Evolutionary conservation across 1,284 basidiomycete species (phyloP), one percentile per base, ranked within the genome.

Genomic region (Crucibulum cyathiforme): DNA sequence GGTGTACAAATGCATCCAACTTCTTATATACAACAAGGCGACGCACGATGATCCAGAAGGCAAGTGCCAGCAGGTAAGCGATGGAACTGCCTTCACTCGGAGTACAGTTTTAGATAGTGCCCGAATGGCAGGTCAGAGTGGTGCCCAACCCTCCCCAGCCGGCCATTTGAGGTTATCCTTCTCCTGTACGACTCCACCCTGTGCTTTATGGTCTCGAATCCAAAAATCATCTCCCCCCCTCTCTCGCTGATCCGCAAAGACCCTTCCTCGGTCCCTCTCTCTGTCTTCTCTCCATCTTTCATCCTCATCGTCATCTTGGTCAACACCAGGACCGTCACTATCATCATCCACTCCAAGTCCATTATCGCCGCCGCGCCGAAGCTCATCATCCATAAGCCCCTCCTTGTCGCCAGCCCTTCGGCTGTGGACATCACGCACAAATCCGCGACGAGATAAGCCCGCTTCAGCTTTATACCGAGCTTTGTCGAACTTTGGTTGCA

Each of bases 381-480:
- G 36, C 62, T 61, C 36, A 24, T 34, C 58, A 47, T n/a, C 46
- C 72, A 77, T 78, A 64, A 80, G 52, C 43, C 71, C 75, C 62
- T 75, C 67, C 54, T 78, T 68, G 47, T 75, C 70, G 43, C 77
- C 73, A 46, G 67, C 70, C 49, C 75, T 70, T 53, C 10, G 64
- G 60, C 71, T 67, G 64, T 31, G 66, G 47, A 59, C 70, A 71
- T 64, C 62, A 36, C 72, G 71, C 38, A 90, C 81, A 65, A 84
- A 90, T 48, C 89, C 89, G 8, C 87, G 77, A 61, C 76, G 76
- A 59, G 79, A 85, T 43, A 90, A 67, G 19, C 88, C 89, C 19
- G 88, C 89, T 71, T 90, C 89, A 0, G 88, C 88, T 72, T 90
- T 90, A 72, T 84, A 90, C 60, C 86, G 73, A 38, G 86, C 88